A percentile compares a stretch with the other conserved stretches of the same genome.
Conservation (phyloP, 1,284 basidiomycete genomes). For the Pyrrhoderma lamaoense region DNA sequence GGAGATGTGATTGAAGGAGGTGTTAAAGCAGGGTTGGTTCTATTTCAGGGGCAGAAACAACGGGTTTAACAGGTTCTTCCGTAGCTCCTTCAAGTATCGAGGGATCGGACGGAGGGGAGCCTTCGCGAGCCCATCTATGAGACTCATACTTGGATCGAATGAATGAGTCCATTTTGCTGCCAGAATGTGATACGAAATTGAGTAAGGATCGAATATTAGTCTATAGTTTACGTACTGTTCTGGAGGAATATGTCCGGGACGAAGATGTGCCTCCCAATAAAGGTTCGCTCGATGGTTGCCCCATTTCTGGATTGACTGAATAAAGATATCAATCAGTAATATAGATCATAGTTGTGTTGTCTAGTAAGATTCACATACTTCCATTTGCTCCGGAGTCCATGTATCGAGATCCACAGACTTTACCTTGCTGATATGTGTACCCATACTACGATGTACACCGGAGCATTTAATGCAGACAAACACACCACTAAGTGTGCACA, state of each 20-base stretch:
- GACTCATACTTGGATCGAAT: conserved; percentile 97
- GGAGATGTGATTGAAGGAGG: conserved; percentile 21
- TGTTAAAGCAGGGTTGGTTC: conserved; percentile 19
- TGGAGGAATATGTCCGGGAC: conserved; percentile 85
- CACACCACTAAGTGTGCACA: conserved; percentile 58
- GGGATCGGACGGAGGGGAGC: conserved; percentile 78
- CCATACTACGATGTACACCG: conserved; percentile 97
- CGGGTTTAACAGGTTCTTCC: conserved; percentile 19
- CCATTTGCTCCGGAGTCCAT: conserved; percentile 98
- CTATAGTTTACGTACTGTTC: conserved; percentile 70
- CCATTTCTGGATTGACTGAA: conserved; percentile 85
- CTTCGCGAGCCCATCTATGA: conserved; percentile 87
- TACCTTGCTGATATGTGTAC: conserved; percentile 95
- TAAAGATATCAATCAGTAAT: neutral
- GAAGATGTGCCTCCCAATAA: conserved; percentile 97
- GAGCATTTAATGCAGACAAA: conserved; percentile 97
- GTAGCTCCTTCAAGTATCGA: conserved; percentile 56
- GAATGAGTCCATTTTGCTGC: conserved; percentile 96
- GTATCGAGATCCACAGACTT: conserved; percentile 97
- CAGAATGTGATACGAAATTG: neutral
- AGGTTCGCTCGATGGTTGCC: conserved; percentile 88
- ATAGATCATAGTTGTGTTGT: conserved; percentile 4
- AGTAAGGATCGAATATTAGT: conserved; percentile 5
- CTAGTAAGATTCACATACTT: conserved; percentile 42
- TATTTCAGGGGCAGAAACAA: conserved; percentile 19